These are phyloP conservation scores for Pseudomonodictys pantanalensis DNA, from an alignment of 495 filamentous ascomycete species.

Conservation along the genomic window DNA sequence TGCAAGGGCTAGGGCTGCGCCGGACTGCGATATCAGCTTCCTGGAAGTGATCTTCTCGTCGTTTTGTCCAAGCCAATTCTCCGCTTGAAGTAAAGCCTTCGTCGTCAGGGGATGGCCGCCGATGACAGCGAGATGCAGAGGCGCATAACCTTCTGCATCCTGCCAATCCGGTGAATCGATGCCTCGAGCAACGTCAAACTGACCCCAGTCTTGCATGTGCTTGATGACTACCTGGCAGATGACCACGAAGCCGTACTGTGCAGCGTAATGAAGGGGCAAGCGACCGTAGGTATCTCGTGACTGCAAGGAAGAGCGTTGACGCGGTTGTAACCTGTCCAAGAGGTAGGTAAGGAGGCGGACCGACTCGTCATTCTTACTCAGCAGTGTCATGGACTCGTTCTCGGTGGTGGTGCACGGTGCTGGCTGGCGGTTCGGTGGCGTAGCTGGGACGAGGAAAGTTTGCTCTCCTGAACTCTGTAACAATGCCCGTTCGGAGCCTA, in stretches of 20 bases:
- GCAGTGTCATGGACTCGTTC: slow-evolving; percentile 47
- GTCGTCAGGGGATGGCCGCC: slow-evolving; percentile 87
- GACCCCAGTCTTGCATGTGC: slow-evolving; percentile 81
- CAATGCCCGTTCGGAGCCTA: slow-evolving; percentile 43
- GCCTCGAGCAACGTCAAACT: slow-evolving; percentile 77
- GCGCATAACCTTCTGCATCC: slow-evolving; percentile 87
- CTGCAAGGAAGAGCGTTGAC: slow-evolving; percentile 66
- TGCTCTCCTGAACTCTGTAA: slow-evolving; percentile 53
- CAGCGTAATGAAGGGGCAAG: slow-evolving; percentile 89
- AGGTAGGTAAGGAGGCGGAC: slow-evolving; percentile 72
- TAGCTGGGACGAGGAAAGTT: slow-evolving; percentile 75
- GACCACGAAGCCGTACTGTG: slow-evolving; percentile 86
- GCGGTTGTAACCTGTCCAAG: slow-evolving; percentile 63
- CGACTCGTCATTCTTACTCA: slow-evolving; percentile 68
- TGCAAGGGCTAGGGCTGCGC: slow-evolving; percentile 82
- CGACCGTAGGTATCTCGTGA: slow-evolving; percentile 76
- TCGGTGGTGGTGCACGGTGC: slow-evolving; percentile 49
- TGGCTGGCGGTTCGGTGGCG: slow-evolving; percentile 61
- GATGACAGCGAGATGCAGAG: slow-evolving; percentile 87
- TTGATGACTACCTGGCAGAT: slow-evolving; percentile 85
- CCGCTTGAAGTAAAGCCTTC: slow-evolving; percentile 70
- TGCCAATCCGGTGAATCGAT: slow-evolving; percentile 87
- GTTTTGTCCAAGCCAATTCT: slow-evolving; percentile 63
- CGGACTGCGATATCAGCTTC: slow-evolving; percentile 75
- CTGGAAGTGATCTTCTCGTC: slow-evolving; percentile 59